phyloP scores from a whole-genome alignment of 2,329 filamentous ascomycete genomes.

The Nigrospora osmanthi region DNA sequence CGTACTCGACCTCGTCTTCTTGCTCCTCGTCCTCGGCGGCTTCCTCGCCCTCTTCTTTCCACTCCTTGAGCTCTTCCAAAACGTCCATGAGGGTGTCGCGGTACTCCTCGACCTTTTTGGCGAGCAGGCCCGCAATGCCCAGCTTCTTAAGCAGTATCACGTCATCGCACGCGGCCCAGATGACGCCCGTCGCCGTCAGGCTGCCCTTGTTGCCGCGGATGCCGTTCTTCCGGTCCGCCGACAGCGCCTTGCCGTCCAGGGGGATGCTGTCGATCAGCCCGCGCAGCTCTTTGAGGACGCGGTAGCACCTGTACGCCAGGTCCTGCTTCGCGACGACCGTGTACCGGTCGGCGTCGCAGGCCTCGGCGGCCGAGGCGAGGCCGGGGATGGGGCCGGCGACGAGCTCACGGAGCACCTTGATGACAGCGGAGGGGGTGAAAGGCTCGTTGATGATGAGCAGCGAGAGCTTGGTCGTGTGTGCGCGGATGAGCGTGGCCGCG shows the following conservation, averaged over 20 bases:
- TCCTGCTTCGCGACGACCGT: constrained; percentile 58
- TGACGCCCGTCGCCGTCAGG: constrained; percentile 61
- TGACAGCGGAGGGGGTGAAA: constrained; percentile 72
- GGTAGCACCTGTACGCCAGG: constrained; percentile 48
- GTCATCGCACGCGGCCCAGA: constrained; percentile 80
- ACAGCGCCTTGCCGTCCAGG: constrained; percentile 45
- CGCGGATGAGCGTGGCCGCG: constrained; percentile 64
- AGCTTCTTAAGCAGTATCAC: constrained; percentile 54
- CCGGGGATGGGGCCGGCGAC: constrained; percentile 65
- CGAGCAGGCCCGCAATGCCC: constrained; percentile 63
- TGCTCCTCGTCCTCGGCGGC: constrained; percentile 30
- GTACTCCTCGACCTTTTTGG: constrained; percentile 66
- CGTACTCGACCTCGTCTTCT: constrained; percentile 34
- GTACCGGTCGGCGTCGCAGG: constrained; percentile 54
- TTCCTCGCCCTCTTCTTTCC: constrained; percentile 53
- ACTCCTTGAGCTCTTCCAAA: constrained; percentile 79
- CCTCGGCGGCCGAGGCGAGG: constrained; percentile 61
- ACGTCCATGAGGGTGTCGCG: constrained; percentile 73
- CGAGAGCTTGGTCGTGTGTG: constrained; percentile 81
- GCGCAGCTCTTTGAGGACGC: constrained; percentile 55
- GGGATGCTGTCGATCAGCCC: constrained; percentile 54
- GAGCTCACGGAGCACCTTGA: constrained; percentile 64
- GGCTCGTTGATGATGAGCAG: constrained; percentile 81
- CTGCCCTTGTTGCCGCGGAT: constrained; percentile 38
- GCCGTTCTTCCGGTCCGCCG: constrained; percentile 37